Evolutionary conservation across 1,284 basidiomycete species (phyloP), one percentile per base, ranked within the genome.

Genomic region (Ceratobasidium sp.): DNA sequence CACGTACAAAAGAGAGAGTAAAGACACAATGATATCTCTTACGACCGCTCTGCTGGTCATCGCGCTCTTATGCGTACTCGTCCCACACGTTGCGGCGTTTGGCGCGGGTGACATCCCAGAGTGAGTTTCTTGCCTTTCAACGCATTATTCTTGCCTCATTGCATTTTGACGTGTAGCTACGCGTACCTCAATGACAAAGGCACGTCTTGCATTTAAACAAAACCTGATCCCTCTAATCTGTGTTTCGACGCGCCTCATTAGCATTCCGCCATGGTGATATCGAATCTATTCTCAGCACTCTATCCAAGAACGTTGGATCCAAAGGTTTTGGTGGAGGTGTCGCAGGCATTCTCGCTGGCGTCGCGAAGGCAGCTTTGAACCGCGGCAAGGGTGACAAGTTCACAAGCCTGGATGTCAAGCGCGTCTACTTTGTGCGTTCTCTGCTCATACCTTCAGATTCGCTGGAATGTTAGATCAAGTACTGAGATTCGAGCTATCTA

Each of bases 261-360:
- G 90, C 90, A 0, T 92, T 89, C 81, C 84, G 90, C 69, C 91
- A 92, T 83, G 90, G 91, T 30, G 61, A 72, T 30, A 44, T 63
- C 50, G 59, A 55, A 32, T 72, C 59, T 1, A 58, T 69, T 38
- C 67, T 61, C 41, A 74, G 41, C 21, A 49, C 49, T 2, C 41
- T 55, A 23, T 44, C 58, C 2, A 72, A 72, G 58, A 72, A 72
- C 18, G 61, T 63, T 23, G 30, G 59, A 2, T 44, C 46, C 32
- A 62, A 11, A 11, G 35, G 35, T 4, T 62, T 77, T 30, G 77
- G 88, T 28, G 83, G 84, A 5, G 84, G 88, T 66, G 87, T 87
- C 0, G 81, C 83, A 21, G 83, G 83, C 4, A 77, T 89, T 41
- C 70, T 88, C 38, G 80, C 81, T 14, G 67, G 74, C 18, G 73